Percentiles rank a stretch among this genome's conserved stretches.
Evolutionary conservation across 2,329 filamentous ascomycete species (phyloP).

Genomic region (Diplocarpon mali): DNA sequence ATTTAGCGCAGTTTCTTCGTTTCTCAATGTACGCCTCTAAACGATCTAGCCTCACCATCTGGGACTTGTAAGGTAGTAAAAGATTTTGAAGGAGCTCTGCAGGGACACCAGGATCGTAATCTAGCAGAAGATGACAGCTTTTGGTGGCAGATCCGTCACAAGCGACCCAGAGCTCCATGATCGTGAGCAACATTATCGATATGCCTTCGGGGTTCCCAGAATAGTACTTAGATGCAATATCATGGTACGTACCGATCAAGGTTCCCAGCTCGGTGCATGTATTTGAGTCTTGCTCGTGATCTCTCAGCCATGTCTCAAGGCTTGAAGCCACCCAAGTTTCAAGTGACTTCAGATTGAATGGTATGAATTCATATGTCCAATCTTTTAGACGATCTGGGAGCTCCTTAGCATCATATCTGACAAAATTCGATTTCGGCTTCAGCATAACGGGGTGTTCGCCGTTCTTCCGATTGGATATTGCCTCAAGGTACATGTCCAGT

Average conservation of each 20-base stretch:
- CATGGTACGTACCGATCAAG: not conserved
- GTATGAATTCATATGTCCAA: not conserved
- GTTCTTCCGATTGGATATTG: not conserved
- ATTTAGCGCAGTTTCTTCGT: slow-evolving; percentile 1
- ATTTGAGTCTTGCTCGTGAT: not conserved
- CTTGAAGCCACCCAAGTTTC: not conserved
- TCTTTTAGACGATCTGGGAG: not conserved
- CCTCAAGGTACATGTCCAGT: not conserved
- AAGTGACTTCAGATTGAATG: not conserved
- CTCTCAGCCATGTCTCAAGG: not conserved
- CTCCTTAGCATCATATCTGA: not conserved
- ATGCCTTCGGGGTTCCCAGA: slow-evolving; percentile 32
- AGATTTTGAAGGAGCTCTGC: slow-evolving; percentile 31
- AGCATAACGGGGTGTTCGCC: not conserved
- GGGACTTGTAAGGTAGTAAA: slow-evolving; percentile 35
- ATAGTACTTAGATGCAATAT: slow-evolving; percentile 26
- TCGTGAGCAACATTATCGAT: slow-evolving; percentile 44
- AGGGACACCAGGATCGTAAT: slow-evolving; percentile 37
- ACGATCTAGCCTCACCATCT: slow-evolving; percentile 28
- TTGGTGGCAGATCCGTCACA: slow-evolving; percentile 36
- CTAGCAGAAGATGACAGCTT: slow-evolving; percentile 29
- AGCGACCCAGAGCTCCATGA: slow-evolving; percentile 47
- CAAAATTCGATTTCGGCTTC: not conserved
- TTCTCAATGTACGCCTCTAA: slow-evolving; percentile 38
- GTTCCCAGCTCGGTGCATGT: not conserved